phyloP scores from a whole-genome alignment of 495 filamentous ascomycete species.

The Haplographium delicatum region DNA sequence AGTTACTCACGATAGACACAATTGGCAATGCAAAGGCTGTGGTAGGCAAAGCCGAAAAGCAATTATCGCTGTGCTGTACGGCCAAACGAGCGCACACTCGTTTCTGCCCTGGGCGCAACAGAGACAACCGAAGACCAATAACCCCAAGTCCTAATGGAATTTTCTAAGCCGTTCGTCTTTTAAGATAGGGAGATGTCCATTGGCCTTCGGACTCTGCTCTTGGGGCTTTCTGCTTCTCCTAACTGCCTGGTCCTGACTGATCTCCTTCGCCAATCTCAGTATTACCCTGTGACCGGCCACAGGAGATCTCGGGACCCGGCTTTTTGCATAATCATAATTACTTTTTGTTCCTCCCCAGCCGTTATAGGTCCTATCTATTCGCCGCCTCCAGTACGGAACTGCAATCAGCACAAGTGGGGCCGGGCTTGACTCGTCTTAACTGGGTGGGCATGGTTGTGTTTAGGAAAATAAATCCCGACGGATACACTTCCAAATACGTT shows the following conservation, averaged over 20 bases:
- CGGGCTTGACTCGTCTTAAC: not conserved
- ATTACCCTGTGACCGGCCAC: slow-evolving; percentile 5
- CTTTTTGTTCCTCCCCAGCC: not conserved
- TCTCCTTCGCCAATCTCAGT: slow-evolving; percentile 25
- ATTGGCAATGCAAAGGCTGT: no score
- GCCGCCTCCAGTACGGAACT: not conserved
- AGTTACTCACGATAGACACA: no score
- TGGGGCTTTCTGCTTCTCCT: not conserved
- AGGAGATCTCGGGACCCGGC: slow-evolving; percentile 23
- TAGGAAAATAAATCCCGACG: not conserved
- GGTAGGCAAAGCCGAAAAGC: no score
- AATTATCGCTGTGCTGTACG: no score
- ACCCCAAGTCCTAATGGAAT: no score
- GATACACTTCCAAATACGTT: not conserved
- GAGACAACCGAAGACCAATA: no score
- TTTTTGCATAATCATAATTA: slow-evolving; percentile 8
- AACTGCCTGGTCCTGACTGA: not conserved
- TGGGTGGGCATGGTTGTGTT: not conserved
- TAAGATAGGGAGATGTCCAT: no score
- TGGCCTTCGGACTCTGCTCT: not conserved
- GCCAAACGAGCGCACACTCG: no score
- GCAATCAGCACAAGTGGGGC: not conserved
- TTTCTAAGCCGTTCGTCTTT: no score
- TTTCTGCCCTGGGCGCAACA: no score
- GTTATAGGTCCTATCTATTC: slow-evolving; percentile 5